Base-by-base conservation (phyloP, 805 yeast genomes). In the Candida dajiaensis region DNA sequence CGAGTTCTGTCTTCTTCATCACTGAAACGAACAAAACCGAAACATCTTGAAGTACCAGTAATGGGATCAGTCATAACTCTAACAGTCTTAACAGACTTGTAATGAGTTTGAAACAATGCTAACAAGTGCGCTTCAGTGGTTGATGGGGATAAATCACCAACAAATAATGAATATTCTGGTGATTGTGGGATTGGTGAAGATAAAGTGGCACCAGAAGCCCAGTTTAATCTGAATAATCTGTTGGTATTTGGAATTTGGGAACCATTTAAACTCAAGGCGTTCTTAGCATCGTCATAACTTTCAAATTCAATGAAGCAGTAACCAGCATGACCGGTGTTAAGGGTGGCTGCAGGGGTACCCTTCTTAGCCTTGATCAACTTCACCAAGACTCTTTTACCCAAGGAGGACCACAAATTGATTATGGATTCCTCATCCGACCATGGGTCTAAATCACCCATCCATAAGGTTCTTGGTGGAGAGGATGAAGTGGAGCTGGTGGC, bases 401-500 rank as follows among this genome's bases (percentile, higher is more conserved):
- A 56, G 22, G 75, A 66, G 26, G 70, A 70, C 89, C 89, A 84
- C 63, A 87, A 70, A 40, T 78, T 68, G 42, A 72, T 70, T 15
- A 78, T 69, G 21, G 79, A 78, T 4, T 67, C 70, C 60, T 85
- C 94, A 59, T 83, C 88, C 57, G 84, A 77, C 78, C 84, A 78
- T 1, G 92, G 88, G 59, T 85, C 92, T 53, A 85, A 68, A 63
- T 85, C 94, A 11, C 95, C 95, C 95, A 85, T 85, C 95, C 95
- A 85, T 28, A 85, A 67, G 1, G 95, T 85, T 50, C 84, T 73
- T 22, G 95, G 89, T 15, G 76, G 72, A 13, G 71, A 69, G 1
- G 63, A 54, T 7, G 63, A 55, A 13, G 75, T 71, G 1, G 74
- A 66, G 2, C 74, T 69, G 40, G 74, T 73, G 3, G 78, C 70